These are phyloP conservation scores for Populus hybrid DNA, from an alignment of 441 rosid species.

Conservation along the genomic window DNA sequence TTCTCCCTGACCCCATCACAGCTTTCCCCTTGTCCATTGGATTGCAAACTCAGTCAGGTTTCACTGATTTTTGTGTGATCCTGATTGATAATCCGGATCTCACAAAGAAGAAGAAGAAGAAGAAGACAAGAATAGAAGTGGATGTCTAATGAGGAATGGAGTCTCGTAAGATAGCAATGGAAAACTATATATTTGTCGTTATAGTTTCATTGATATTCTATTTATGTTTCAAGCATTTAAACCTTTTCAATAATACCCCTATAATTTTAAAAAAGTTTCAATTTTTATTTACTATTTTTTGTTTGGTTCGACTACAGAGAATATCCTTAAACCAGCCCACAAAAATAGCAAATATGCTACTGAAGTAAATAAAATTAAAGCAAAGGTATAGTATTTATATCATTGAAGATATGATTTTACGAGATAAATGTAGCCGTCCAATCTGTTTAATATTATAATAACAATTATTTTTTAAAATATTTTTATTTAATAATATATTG, in stretches of 20 bases:
- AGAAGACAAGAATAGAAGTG: neutral
- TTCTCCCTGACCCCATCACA: conserved; percentile 85
- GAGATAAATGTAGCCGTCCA: too few relatives aligned
- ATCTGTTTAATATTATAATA: too few relatives aligned
- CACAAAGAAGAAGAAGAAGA: neutral
- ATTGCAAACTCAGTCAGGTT: neutral
- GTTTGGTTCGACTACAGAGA: too few relatives aligned
- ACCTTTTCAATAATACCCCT: neutral
- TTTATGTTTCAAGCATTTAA: neutral
- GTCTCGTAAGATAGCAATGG: neutral
- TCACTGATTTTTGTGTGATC: neutral
- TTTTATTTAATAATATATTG: too few relatives aligned
- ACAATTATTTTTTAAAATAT: too few relatives aligned
- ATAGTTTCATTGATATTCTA: too few relatives aligned
- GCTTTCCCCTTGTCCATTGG: conserved; percentile 92
- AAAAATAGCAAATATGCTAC: too few relatives aligned
- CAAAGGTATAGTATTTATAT: too few relatives aligned
- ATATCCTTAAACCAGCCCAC: too few relatives aligned
- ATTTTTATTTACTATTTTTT: too few relatives aligned
- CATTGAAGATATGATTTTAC: too few relatives aligned
- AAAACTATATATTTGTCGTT: neutral
- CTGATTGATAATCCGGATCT: neutral
- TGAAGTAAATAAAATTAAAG: too few relatives aligned
- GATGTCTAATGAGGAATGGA: neutral
- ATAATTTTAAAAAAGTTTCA: neutral